Base-by-base conservation (phyloP, 2,329 filamentous ascomycete genomes). In the Parasarocladium wereldwijsianum region DNA sequence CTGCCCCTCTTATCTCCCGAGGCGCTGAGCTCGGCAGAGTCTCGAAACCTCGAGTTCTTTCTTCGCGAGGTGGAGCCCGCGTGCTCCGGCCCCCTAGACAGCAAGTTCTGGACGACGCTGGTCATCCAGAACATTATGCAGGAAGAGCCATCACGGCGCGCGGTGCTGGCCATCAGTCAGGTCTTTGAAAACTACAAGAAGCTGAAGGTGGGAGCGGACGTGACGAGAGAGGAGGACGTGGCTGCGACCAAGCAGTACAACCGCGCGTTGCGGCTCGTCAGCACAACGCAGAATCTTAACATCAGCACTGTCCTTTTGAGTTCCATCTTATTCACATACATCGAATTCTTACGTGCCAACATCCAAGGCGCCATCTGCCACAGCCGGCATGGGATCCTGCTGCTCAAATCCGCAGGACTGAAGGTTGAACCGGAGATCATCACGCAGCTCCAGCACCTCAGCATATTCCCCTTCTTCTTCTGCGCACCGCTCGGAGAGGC, bases 281-380 rank as follows among this genome's bases (percentile, higher is more conserved):
- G 49, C 8, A 34, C 42, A 2, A 41, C 44, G 3, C 20, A 34
- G 0, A 25, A 26, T 3, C 41, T 53, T 11, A 49, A 55, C 18
- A 39, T 50, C 0, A 13, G 8, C 8, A 19, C 17, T 5, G 49
- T 60, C 3, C 38, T 61, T 3, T 34, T 58, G 0, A 48, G 55
- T 0, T 61, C 57, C 33, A 35, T 59, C 3, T 39, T 62, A 11
- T 61, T 62, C 33, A 45, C 56, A 20, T 61, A 56, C 35, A 53
- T 62, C 31, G 58, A 61, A 36, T 50, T 57, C 32, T 40, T 61
- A 1, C 49, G 50, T 1, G 54, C 49, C 7, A 47, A 60, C 38
- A 40, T 40, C 12, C 37, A 44, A 5, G 42, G 45, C 4, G 57
- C 55, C 1, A 43, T 51, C 4, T 42, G 43, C 7, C 58, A 62